A percentile compares a stretch with the other conserved stretches of the same genome.
Conservation (phyloP, 768 basidiomycete genomes). For the Leccinum arenicola region DNA sequence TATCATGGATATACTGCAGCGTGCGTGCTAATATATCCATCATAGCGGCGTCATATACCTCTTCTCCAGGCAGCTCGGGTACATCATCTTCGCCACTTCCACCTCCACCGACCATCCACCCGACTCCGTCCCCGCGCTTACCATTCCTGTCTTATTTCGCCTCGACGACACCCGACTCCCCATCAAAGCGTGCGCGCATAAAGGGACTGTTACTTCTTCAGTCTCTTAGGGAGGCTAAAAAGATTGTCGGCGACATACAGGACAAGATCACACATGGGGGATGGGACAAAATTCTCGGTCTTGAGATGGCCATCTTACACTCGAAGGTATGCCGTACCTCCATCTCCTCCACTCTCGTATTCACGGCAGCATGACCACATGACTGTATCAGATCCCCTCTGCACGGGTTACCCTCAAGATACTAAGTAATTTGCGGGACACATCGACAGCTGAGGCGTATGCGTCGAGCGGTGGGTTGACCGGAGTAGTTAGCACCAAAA, state of each 20-base stretch:
- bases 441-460: conserved; percentile 79
- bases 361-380: not conserved
- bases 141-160: conserved; percentile 64
- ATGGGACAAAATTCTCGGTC: conserved; percentile 51
- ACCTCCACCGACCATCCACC: not conserved
- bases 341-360: not conserved
- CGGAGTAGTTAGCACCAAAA: conserved; percentile 58
- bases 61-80: conserved; percentile 20
- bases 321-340: conserved; percentile 55
- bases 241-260: conserved; percentile 18
- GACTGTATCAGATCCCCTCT: conserved; percentile 7
- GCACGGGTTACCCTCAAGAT: conserved; percentile 51
- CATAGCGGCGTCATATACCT: conserved; percentile 53
- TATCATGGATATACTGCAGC: not conserved
- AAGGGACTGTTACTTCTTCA: conserved; percentile 80
- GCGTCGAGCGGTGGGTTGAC: conserved; percentile 72
- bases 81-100: conserved; percentile 4
- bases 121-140: conserved; percentile 5
- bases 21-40: not conserved
- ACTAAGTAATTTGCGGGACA: conserved; percentile 69
- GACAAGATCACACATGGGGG: conserved; percentile 15
- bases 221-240: conserved; percentile 20
- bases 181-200: conserved; percentile 67
- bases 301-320: conserved; percentile 77
- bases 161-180: conserved; percentile 79